Conservation (phyloP, 352 stramenopile genomes). For the Thalassiosira hispida region DNA sequence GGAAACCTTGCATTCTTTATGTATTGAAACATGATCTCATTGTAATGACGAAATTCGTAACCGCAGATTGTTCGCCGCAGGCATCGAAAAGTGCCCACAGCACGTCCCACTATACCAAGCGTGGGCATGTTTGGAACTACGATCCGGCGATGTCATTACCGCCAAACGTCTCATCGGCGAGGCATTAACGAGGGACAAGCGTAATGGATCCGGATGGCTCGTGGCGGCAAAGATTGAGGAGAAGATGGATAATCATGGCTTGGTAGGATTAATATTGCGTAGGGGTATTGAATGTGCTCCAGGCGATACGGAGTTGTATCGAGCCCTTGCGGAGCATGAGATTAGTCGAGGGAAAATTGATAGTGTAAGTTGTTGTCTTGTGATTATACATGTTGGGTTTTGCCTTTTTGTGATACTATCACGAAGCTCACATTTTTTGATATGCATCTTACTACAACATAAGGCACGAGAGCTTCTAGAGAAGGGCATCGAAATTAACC, state of each 20-base stretch:
- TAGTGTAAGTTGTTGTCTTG: conserved; percentile 48
- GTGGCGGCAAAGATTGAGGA: conserved; percentile 78
- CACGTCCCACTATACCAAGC: conserved; percentile 71
- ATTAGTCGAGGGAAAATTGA: conserved; percentile 64
- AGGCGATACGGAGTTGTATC: conserved; percentile 64
- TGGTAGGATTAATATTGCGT: conserved; percentile 65
- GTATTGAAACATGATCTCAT: background rate
- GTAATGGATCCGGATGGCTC: conserved; percentile 73
- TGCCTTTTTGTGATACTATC: background rate
- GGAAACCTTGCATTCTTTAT: background rate
- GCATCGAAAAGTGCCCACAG: conserved; percentile 67
- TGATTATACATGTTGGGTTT: background rate
- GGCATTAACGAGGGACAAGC: conserved; percentile 71
- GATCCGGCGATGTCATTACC: conserved; percentile 63
- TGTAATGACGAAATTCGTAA: background rate
- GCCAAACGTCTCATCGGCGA: conserved; percentile 74
- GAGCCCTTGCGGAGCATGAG: conserved; percentile 68
- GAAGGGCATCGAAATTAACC: conserved; percentile 78
- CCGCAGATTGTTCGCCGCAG: conserved; percentile 61
- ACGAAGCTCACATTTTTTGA: conserved; percentile 10
- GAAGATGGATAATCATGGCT: conserved; percentile 60
- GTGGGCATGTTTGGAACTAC: conserved; percentile 77
- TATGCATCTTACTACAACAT: background rate
- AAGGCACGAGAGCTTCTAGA: conserved; percentile 74
- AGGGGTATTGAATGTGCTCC: conserved; percentile 78